Percentiles rank a stretch among this genome's conserved stretches.
These are phyloP conservation scores for Barnettozyma vustinii DNA, from an alignment of 805 yeast genomes.

Conservation along the genomic window DNA sequence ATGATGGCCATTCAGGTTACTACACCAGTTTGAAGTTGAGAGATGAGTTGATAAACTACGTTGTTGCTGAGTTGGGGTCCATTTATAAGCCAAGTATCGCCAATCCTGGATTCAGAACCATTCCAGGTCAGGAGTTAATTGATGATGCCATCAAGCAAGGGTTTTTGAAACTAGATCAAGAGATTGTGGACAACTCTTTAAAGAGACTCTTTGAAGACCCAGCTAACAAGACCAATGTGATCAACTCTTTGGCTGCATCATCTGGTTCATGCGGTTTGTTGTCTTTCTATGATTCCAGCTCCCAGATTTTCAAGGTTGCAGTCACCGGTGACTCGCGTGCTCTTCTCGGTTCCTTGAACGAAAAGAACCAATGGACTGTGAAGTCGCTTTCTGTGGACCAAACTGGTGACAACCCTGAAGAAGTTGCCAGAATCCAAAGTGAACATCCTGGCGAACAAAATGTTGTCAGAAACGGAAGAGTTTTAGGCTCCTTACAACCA, in stretches of 20 bases:
- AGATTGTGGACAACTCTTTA: slow-evolving; percentile 73
- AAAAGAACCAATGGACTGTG: slow-evolving; percentile 77
- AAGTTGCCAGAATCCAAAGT: slow-evolving; percentile 70
- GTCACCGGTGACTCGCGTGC: slow-evolving; percentile 97
- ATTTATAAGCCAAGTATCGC: slow-evolving; percentile 52
- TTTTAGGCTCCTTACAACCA: slow-evolving; percentile 91
- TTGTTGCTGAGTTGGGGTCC: slow-evolving; percentile 70
- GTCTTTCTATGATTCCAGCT: slow-evolving; percentile 76
- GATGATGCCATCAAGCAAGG: slow-evolving; percentile 80
- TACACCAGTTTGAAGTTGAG: slow-evolving; percentile 83
- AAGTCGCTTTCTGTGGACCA: slow-evolving; percentile 84
- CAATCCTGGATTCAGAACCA: slow-evolving; percentile 40
- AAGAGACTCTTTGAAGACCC: slow-evolving; percentile 64
- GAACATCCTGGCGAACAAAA: slow-evolving; percentile 88
- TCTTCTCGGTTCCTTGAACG: slow-evolving; percentile 66
- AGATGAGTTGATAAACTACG: slow-evolving; percentile 69
- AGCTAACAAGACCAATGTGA: slow-evolving; percentile 48
- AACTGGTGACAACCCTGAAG: slow-evolving; percentile 87
- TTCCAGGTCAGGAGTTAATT: slow-evolving; percentile 64
- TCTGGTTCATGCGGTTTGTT: slow-evolving; percentile 93
- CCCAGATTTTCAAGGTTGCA: slow-evolving; percentile 75
- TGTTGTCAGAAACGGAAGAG: slow-evolving; percentile 80
- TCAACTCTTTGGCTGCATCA: slow-evolving; percentile 80
- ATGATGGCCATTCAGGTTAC: slow-evolving; percentile 98
- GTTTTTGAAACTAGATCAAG: slow-evolving; percentile 78